Base-by-base conservation (phyloP, 108 stramenopile genomes). In the Pseudonitzschia multiseries region DNA sequence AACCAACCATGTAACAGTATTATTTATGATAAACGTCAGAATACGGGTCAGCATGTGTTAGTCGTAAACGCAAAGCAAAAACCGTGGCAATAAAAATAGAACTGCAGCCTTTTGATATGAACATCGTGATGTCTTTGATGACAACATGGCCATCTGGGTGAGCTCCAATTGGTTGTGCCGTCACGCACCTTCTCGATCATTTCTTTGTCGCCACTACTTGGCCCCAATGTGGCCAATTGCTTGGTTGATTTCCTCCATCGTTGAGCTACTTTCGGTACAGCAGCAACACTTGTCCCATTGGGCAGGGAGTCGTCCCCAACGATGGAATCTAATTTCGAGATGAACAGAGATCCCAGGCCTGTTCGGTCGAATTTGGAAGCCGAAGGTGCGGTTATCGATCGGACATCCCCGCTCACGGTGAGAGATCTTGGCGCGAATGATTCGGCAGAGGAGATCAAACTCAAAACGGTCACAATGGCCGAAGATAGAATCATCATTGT, bases 211-310 rank as follows among this genome's bases (percentile, higher is more conserved):
- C 83, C 81, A 15, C 93, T 96, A 15, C 95, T 95, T 21, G 96
- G 98, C 8, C 98, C 96, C 21, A 98, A 73, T 13, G 98, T 98
- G 14, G 93, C 91, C 13, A 98, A 70, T 81, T 97, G 93, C 79
- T 96, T 96, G 48, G 93, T 95, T 46, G 84, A 84, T 73, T 96
- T 96, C 42, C 89, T 81, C 93, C 93, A 94, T 70, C 93, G 80
- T 43, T 87, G 89, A 17, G 85, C 83, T n/a, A 78, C 77, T 70
- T 78, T 78, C 28, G 77, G 77, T 27, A 78, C 85, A 12, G 82
- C 77, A 31, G 85, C 85, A 3, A 86, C 85, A 44, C 75, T 79
- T 4, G 81, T 62, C 29, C 46, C 46, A 14, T 33, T 9, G 4
- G 61, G 61, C 12, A 40, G 32, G 0, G 61, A 18, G 12, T 33